A percentile compares a stretch with the other conserved stretches of the same genome.
Conservation (phyloP, 2,329 filamentous ascomycete species). For the Massarina eburnea region DNA sequence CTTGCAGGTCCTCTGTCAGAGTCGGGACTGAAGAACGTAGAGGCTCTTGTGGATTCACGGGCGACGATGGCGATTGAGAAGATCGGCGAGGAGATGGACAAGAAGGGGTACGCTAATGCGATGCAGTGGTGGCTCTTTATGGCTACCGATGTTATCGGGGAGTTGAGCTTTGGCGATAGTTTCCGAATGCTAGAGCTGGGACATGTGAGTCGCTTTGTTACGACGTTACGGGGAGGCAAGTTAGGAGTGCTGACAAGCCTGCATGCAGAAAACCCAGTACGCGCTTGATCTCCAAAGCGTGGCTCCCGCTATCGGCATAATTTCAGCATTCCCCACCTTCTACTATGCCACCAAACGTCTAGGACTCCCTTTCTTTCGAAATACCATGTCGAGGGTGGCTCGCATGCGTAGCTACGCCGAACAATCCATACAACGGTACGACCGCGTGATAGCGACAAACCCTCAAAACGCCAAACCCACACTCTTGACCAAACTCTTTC, state of each 20-base stretch:
- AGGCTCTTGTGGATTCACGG: slow-evolving; percentile 40
- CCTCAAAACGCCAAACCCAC: slow-evolving; percentile 9
- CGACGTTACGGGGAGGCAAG: not conserved
- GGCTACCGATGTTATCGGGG: slow-evolving; percentile 57
- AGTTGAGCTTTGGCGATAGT: slow-evolving; percentile 59
- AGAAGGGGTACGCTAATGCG: slow-evolving; percentile 46
- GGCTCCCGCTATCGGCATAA: not conserved
- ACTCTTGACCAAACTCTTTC: slow-evolving; percentile 13
- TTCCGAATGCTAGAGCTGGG: slow-evolving; percentile 56
- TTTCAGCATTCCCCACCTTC: slow-evolving; percentile 4
- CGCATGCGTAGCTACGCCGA: slow-evolving; percentile 8
- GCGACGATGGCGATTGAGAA: slow-evolving; percentile 45
- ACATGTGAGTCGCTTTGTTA: slow-evolving; percentile 38
- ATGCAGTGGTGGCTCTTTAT: slow-evolving; percentile 59
- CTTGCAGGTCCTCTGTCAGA: slow-evolving; percentile 9
- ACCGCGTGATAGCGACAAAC: slow-evolving; percentile 5
- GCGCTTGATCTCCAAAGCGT: slow-evolving; percentile 7
- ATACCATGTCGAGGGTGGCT: not conserved
- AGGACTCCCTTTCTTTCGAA: slow-evolving; percentile 7
- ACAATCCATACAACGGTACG: slow-evolving; percentile 11
- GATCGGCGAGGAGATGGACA: slow-evolving; percentile 50
- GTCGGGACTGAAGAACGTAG: slow-evolving; percentile 13
- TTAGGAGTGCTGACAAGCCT: not conserved
- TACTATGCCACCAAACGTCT: not conserved
- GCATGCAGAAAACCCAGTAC: slow-evolving; percentile 14